Percentiles rank a stretch among this genome's conserved stretches.
Conservation (phyloP, 2,329 filamentous ascomycete genomes). For the Apiospora arundinis region DNA sequence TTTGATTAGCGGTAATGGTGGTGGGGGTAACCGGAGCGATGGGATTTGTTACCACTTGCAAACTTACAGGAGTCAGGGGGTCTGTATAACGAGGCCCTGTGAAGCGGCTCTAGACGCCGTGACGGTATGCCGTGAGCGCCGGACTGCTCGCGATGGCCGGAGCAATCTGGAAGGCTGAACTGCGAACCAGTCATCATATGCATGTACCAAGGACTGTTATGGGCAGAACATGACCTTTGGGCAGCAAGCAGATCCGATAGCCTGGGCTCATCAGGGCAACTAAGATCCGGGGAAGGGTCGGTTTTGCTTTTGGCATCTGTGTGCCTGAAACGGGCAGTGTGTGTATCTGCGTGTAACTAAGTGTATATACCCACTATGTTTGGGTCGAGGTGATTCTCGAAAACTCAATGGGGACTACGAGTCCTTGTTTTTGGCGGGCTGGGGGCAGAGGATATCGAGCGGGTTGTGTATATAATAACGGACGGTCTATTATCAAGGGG, state of each 20-base stretch:
- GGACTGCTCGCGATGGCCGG: not conserved
- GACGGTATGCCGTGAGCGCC: not conserved
- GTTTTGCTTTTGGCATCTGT: not conserved
- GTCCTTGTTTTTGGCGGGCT: not conserved
- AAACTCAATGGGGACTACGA: not conserved
- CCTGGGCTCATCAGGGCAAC: not conserved
- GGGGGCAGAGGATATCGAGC: not conserved
- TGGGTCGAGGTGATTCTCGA: not conserved
- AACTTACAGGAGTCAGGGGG: not conserved
- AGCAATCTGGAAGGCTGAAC: not conserved
- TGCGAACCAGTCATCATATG: not conserved
- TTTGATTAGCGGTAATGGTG: constrained; percentile 14
- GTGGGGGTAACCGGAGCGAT: constrained; percentile 1
- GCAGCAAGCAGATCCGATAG: not conserved
- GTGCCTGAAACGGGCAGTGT: not conserved
- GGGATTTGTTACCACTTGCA: constrained; percentile 11
- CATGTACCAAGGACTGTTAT: not conserved
- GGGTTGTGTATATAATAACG: not conserved
- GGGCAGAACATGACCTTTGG: not conserved
- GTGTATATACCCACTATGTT: constrained; percentile 16
- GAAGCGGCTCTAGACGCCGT: not conserved
- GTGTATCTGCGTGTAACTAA: constrained; percentile 17
- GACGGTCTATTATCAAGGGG: not conserved
- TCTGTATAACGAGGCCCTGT: not conserved
- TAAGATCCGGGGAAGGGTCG: not conserved